These are phyloP conservation scores for Fusarium pseudoanthophilum DNA, from an alignment of 2,329 filamentous ascomycete species.

Conservation along the genomic window DNA sequence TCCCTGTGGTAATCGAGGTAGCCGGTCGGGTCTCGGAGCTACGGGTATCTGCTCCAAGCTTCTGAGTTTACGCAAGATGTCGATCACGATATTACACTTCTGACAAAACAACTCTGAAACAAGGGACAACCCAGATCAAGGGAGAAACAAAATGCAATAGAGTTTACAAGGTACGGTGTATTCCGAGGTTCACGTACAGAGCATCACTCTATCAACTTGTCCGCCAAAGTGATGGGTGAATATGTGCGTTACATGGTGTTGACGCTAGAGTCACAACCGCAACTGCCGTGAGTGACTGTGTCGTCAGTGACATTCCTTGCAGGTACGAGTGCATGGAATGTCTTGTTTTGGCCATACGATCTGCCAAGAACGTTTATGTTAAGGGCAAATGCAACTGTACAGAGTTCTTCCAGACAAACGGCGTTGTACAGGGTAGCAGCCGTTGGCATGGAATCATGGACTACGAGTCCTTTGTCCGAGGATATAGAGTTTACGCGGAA, in stretches of 20 bases:
- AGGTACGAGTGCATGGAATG: not conserved
- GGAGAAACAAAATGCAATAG: not conserved
- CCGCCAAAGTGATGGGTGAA: not conserved
- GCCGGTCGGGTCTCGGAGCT: not conserved
- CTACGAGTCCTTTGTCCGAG: not conserved
- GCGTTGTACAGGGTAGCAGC: slow-evolving; percentile 10
- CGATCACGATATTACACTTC: slow-evolving; percentile 2
- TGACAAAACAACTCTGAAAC: slow-evolving; percentile 14
- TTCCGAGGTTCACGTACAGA: not conserved
- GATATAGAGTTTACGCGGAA: not conserved
- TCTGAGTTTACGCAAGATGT: not conserved
- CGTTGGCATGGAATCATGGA: not conserved
- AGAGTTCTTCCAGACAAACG: not conserved
- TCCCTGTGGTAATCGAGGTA: not conserved
- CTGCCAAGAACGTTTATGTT: not conserved
- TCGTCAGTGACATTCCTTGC: not conserved
- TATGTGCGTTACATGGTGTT: not conserved
- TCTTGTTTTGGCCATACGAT: not conserved
- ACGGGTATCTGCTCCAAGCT: not conserved
- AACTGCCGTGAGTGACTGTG: slow-evolving; percentile 14
- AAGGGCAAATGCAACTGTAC: not conserved
- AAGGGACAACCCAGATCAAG: not conserved
- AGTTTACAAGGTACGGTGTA: not conserved
- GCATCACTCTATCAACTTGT: not conserved
- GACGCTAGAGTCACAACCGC: not conserved